These are phyloP conservation scores for Pholiota microspora DNA, from an alignment of 768 basidiomycete species.

Conservation along the genomic window DNA sequence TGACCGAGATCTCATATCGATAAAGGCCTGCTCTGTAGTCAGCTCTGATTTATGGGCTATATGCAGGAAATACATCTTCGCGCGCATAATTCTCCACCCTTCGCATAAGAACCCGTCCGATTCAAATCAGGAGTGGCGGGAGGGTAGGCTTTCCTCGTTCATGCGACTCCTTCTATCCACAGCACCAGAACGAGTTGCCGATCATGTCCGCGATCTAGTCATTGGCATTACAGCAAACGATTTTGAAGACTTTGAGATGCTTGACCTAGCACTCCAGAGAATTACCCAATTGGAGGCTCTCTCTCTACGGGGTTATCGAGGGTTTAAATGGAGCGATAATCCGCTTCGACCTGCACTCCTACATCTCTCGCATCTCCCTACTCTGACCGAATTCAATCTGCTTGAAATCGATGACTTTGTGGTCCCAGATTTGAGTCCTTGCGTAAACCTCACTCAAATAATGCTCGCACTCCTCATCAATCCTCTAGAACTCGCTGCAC, in stretches of 20 bases:
- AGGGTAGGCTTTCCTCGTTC: not conserved
- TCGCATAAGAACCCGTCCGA: not conserved
- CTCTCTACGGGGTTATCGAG: not conserved
- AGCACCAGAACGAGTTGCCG: constrained; percentile 1
- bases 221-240: not conserved
- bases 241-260: not conserved
- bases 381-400: constrained; percentile 4
- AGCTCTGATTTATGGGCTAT: not conserved
- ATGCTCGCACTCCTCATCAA: too few relatives aligned
- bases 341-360: constrained; percentile 8
- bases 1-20: not conserved
- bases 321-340: constrained; percentile 5
- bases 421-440: not conserved
- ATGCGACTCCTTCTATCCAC: not conserved
- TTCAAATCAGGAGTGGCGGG: not conserved
- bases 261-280: not conserved
- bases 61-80: constrained; percentile 5
- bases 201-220: constrained; percentile 3
- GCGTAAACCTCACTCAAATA: too few relatives aligned
- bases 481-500: too few relatives aligned
- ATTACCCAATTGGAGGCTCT: not conserved
- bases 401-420: constrained; percentile 2
- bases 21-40: constrained; percentile 9
- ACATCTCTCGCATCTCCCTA: constrained; percentile 9
- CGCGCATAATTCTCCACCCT: not conserved